These are phyloP conservation scores for Xylaria intraflava DNA, from an alignment of 495 filamentous ascomycete genomes.

Conservation along the genomic window DNA sequence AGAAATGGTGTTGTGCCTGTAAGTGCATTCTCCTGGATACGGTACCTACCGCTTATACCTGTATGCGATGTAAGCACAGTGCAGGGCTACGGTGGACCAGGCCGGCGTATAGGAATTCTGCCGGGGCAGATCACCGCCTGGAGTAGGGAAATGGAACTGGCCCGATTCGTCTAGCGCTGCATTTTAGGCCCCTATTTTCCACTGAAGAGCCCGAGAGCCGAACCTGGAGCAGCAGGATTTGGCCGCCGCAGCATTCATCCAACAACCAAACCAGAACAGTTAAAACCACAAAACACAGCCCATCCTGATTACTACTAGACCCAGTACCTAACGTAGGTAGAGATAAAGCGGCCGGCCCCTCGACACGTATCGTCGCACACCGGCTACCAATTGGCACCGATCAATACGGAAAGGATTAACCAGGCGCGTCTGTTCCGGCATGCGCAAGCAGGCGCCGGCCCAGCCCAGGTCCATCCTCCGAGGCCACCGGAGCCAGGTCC, in stretches of 20 bases:
- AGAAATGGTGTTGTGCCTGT: too few relatives aligned
- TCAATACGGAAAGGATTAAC: not conserved
- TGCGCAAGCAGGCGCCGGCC: conserved; percentile 39
- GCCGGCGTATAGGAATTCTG: too few relatives aligned
- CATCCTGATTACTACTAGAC: too few relatives aligned
- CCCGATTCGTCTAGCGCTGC: not conserved
- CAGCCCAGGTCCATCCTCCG: conserved; percentile 82
- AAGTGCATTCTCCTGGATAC: too few relatives aligned
- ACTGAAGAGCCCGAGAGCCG: not conserved
- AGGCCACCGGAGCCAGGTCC: conserved; percentile 77
- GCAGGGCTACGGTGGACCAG: too few relatives aligned
- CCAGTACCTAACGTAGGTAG: too few relatives aligned
- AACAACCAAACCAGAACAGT: too few relatives aligned
- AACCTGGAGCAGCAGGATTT: not conserved
- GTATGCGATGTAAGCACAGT: too few relatives aligned
- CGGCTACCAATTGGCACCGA: not conserved
- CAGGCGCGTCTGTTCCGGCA: conserved; percentile 1
- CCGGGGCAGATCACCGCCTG: too few relatives aligned
- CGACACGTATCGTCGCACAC: too few relatives aligned
- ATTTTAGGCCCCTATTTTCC: not conserved
- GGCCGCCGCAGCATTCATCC: not conserved
- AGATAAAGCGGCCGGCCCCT: too few relatives aligned
- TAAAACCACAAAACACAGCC: too few relatives aligned
- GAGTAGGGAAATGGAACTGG: not conserved
- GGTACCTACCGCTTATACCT: not conserved